Percentiles rank a stretch among this genome's conserved stretches.
These are phyloP conservation scores for Phytophthora niederhauseri DNA, from an alignment of 352 stramenopile genomes.

Conservation along the genomic window DNA sequence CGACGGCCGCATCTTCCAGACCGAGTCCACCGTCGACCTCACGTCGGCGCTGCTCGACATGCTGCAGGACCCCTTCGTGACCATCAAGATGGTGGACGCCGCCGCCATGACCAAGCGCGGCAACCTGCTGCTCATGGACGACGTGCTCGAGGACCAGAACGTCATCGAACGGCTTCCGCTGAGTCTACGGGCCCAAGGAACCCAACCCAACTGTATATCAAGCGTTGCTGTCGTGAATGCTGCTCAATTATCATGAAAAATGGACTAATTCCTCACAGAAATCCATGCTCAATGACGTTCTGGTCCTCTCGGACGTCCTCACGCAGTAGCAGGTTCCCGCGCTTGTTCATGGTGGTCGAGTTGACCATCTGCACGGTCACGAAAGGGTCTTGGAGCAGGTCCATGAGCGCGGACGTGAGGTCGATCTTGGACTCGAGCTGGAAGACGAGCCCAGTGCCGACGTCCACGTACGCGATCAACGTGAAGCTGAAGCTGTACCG, in stretches of 20 bases:
- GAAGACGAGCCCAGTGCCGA: constrained; percentile 33
- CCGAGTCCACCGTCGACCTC: constrained; percentile 51
- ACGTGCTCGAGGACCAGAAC: constrained; percentile 48
- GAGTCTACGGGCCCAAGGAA: not conserved
- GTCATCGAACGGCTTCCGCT: constrained; percentile 34
- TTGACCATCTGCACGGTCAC: constrained; percentile 46
- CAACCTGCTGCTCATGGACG: constrained; percentile 34
- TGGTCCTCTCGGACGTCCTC: constrained; percentile 39
- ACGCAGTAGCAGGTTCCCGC: constrained; percentile 39
- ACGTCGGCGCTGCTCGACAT: constrained; percentile 44
- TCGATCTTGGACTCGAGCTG: constrained; percentile 53
- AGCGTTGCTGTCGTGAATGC: not conserved
- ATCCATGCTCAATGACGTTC: constrained; percentile 44
- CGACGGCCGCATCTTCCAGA: constrained; percentile 43
- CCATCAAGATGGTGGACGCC: constrained; percentile 46
- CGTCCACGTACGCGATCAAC: constrained; percentile 42
- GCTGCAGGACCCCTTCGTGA: constrained; percentile 43
- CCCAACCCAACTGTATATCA: no score
- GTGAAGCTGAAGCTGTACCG: constrained; percentile 48
- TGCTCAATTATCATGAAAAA: not conserved
- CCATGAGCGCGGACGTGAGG: constrained; percentile 43
- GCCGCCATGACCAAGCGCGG: constrained; percentile 47
- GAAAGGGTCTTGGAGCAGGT: constrained; percentile 44
- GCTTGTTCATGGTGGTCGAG: constrained; percentile 43
- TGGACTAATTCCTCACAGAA: constrained; percentile 23